Evolutionary conservation across 441 rosid genomes (phyloP), one percentile per base, ranked within the genome.

Genomic region (Pelargonium fulgidum): DNA sequence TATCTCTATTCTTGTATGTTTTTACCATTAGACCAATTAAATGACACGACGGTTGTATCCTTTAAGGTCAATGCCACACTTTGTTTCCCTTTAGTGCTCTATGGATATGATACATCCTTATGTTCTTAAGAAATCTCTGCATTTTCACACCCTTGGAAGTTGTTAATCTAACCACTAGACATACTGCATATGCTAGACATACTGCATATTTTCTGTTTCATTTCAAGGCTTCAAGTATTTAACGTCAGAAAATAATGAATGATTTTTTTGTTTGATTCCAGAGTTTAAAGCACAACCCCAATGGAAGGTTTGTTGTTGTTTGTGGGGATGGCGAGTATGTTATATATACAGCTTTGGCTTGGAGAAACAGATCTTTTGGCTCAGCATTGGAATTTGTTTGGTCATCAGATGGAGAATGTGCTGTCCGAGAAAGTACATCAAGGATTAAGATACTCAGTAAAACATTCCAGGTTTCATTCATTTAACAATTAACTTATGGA

Each of bases 351-450:
- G 98, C 99, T 79, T 76, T 94, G 83, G 99, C 99, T 17, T 94
- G 99, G 99, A 90, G 99, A 80, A 92, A 94, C 77, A 87, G 98
- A 76, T 94, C 99, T 58, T 94, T 90, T 90, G 99, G 99, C 70
- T 90, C 97, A 41, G 97, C 95, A 9, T 77, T 95, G 84, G 99
- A 92, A 83, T 89, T 92, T 75, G 93, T 80, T 70, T 95, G 99
- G 99, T 92, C 99, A 45, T 86, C 91, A 70, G 99, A 95, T 67
- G 98, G 99, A 64, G 98, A 95, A 79, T 89, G 88, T 88, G 99
- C 98, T 79, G 92, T 88, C 75, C 85, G 95, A 78, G 99, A 95
- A 81, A 95, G 96, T 77, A 80, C 98, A 58, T 84, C 99, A 66
- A 92, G 86, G 89, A 86, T 95, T 41, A 92, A 89, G 84, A 81